Evolutionary conservation across 1,139 yeast species (phyloP), one percentile per base, ranked within the genome.

Genomic region (Yamadazyma membranifaciens): DNA sequence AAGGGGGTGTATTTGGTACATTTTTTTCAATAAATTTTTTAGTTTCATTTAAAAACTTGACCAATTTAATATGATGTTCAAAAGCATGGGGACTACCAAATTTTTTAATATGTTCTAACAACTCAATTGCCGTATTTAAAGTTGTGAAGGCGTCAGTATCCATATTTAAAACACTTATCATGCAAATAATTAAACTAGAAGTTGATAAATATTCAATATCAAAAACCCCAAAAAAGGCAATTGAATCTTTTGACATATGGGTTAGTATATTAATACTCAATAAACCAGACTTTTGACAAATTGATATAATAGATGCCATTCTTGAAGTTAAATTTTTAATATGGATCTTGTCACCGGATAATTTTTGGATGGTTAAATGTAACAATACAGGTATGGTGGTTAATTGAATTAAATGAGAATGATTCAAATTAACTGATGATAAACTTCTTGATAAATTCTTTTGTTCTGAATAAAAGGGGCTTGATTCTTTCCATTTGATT

Each of bases 401-500:
- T 12, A 40, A 17, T 31, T 40, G 43, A 26, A 40, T 40, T n/a
- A 40, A 27, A 34, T 40, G 43, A 4, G 43, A 40, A 31, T 40
- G 34, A 33, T 37, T 36, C 14, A 40, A 30, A 33, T 34, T 32
- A 2, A 37, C 24, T 17, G 40, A 36, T 7, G 40, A 33, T 33
- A 36, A 31, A 24, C 37, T 36, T 30, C 38, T 29, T 6, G 37
- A 14, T 9, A 27, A 13, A 11, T 25, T 22, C 15, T 27, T 15
- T 7, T 20, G 28, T 34, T 31, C 41, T 7, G 37, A 27, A 25
- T 31, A 36, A 6, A 40, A 31, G 11, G 43, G 40, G 31, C 39
- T 40, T 3, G 42, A 26, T 9, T 39, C 42, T 33, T 39, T 39
- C 42, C 42, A 39, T 39, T 39, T 39, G 9, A 39, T 39, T 13